Base-by-base conservation (phyloP, 768 basidiomycete genomes). In the Dioszegia crocea region DNA sequence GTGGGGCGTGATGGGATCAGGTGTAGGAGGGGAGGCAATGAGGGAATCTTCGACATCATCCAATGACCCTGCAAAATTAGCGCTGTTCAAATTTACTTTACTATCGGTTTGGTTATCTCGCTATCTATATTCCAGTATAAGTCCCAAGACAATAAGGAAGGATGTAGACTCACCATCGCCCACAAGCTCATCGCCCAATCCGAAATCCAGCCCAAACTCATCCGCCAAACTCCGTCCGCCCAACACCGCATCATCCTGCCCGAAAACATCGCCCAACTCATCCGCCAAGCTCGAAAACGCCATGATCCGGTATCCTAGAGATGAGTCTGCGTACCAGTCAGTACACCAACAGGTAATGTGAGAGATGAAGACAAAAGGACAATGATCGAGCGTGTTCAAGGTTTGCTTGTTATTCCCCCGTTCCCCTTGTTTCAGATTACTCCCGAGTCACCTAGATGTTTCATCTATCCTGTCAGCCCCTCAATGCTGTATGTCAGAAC, bases 171-270 rank as follows among this genome's bases (percentile, higher is more conserved):
- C 47, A 57, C 56, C 56, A 17, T 39, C 24, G 3, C 29, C 38
- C 3, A 9, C 24, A 40, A 30, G 2, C 17, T 47, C 47, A n/a
- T 40, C 56, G n/a, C 45, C 54, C 29, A 44, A 26, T 21, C 43
- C 56, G 12, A 55, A 45, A 11, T 30, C 43, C 24, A 44, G 41
- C 43, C 54, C 54, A 57, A 57, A 57, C 45, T 57, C 56, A 49
- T 57, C 56, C 12, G 56, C 56, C 31, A 57, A 30, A 17, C 40
- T 44, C 36, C 45, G n/a, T 31, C 56, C 56, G 14, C 51, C 51
- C 14, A 21, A 19, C 23, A 3, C 45, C 12, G 19, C 44, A 31
- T 30, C 26, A 5, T 26, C 44, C 21, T 40, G 40, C 11, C 46
- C 56, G 16, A 57, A 44, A 24, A 24, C 56, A 27, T 45, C 56